A percentile compares a stretch with the other conserved stretches of the same genome.
Conservation (phyloP, 768 basidiomycete genomes). For the Podaxis sp. region DNA sequence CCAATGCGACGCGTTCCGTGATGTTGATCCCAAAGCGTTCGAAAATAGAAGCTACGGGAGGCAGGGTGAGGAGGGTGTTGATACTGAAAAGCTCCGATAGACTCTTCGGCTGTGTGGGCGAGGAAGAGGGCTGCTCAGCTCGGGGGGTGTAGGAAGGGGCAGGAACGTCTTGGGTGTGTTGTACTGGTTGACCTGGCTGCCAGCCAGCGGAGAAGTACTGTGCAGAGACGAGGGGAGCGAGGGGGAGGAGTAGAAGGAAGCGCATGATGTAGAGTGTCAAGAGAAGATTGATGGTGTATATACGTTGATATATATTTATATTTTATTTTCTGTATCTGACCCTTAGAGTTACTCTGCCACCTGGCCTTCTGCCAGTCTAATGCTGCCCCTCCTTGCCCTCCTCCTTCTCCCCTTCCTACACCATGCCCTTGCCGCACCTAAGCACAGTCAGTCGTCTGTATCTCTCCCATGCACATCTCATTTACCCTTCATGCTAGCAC, state of each 20-base stretch:
- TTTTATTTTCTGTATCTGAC: not conserved
- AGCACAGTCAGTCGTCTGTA: slow-evolving; percentile 32
- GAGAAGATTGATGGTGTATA: slow-evolving; percentile 22
- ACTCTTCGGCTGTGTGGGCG: slow-evolving; percentile 20
- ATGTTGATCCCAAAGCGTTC: slow-evolving; percentile 65
- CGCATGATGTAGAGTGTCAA: slow-evolving; percentile 45
- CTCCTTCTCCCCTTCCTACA: slow-evolving; percentile 1
- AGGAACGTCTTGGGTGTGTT: slow-evolving; percentile 19
- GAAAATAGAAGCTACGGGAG: slow-evolving; percentile 52
- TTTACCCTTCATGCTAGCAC: slow-evolving; percentile 38
- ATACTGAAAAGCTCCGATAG: slow-evolving; percentile 31
- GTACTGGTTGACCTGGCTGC: slow-evolving; percentile 64
- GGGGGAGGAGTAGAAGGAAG: slow-evolving; percentile 29
- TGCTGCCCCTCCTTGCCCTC: slow-evolving; percentile 4
- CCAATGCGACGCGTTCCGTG: slow-evolving; percentile 43
- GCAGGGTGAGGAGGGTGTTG: slow-evolving; percentile 43
- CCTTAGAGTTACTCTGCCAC: not conserved
- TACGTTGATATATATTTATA: slow-evolving; percentile 10
- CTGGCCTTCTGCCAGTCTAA: slow-evolving; percentile 11
- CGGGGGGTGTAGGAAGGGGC: slow-evolving; percentile 19
- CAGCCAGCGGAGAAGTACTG: slow-evolving; percentile 84
- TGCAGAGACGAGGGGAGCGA: slow-evolving; percentile 40
- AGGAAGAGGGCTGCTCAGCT: slow-evolving; percentile 17
- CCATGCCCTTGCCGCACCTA: slow-evolving; percentile 18
- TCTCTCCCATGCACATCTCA: slow-evolving; percentile 1